Base-by-base conservation (phyloP, 73 alveolate species). In the Durusdinium trenchii region DNA sequence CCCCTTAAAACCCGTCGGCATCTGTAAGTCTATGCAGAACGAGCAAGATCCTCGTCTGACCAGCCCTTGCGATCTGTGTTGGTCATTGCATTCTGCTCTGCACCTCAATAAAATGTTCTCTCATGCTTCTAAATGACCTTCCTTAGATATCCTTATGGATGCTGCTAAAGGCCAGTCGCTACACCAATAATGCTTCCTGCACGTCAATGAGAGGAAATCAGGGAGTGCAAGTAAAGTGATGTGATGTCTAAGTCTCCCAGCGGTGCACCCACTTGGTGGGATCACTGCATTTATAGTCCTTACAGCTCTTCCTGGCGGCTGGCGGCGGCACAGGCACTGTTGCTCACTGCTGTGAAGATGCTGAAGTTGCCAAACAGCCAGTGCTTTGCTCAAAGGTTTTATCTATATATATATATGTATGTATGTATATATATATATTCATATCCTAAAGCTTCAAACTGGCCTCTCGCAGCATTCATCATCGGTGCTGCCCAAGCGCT, bases 401-500 rank as follows among this genome's bases (percentile, higher is more conserved):
- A n/a, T n/a, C n/a, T n/a, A n/a, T n/a, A n/a, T n/a, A n/a, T n/a
- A n/a, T n/a, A n/a, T n/a, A n/a, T n/a, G n/a, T n/a, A n/a, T n/a
- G n/a, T n/a, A n/a, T n/a, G n/a, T n/a, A n/a, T n/a, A n/a, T n/a
- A n/a, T n/a, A n/a, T n/a, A n/a, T n/a, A n/a, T n/a, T n/a, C n/a
- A n/a, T n/a, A n/a, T n/a, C n/a, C n/a, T n/a, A n/a, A n/a, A n/a
- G n/a, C n/a, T n/a, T n/a, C n/a, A n/a, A 26, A 36, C 97, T 2
- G 78, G 57, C 97, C 84, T 32, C 67, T 89, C 96, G 54, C 96
- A 89, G 67, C 96, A 89, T 73, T 89, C 96, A 38, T 89, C 96
- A 28, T 89, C 96, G 54, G 96, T 89, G 86, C 96, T 89, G 96
- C 96, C 96, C 86, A 61, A 36, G 28, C 79, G 96, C 83, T 61